phyloP scores from a whole-genome alignment of 306 rosid genomes.

The barrel medic (Medicago truncatula) region MtrunA17r5.0-ANR NC_053044.1:46841501-46842000 shows the following conservation, averaged over 20 bases:
- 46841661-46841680: constrained; percentile 35
- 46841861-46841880: constrained; percentile 58
- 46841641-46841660: constrained; percentile 24
- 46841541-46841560: constrained; percentile 48
- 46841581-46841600: constrained; percentile 65
- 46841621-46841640: constrained; percentile 50
- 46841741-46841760: background rate
- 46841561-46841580: constrained; percentile 69
- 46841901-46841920: constrained; percentile 48
- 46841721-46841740: constrained; percentile 59
- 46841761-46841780: background rate
- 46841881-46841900: constrained; percentile 70
- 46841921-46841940: constrained; percentile 51
- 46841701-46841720: background rate
- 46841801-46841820: constrained; percentile 76
- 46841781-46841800: constrained; percentile 23
- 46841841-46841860: constrained; percentile 59
- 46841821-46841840: constrained; percentile 75
- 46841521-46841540: constrained; percentile 53
- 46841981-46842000: constrained; percentile 79
- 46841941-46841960: constrained; percentile 77
- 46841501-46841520: constrained; percentile 34
- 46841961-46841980: constrained; percentile 86
- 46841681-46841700: constrained; percentile 36
- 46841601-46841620: constrained; percentile 56